Conservation (phyloP, 176 grass and related monocot genomes). For the Bonia amplexicaulis region DNA sequence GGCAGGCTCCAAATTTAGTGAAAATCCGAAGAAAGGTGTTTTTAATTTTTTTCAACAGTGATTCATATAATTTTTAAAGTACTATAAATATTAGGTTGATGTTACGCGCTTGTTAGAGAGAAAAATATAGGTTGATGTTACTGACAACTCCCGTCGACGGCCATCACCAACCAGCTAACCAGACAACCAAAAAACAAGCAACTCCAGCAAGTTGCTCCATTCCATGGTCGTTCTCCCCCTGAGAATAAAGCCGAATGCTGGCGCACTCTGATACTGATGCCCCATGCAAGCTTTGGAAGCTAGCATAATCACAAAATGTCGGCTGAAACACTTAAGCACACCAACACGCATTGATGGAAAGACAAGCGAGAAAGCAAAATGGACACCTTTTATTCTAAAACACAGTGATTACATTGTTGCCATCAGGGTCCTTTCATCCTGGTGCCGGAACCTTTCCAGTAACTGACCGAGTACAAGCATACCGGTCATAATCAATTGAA, state of each 20-base stretch:
- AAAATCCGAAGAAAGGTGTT: not conserved
- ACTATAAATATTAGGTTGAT: too few relatives aligned
- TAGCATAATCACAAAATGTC: not conserved
- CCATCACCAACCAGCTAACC: not conserved
- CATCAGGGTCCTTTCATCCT: not conserved
- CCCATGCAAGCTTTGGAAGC: not conserved
- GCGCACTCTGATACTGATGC: not conserved
- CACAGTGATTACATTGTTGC: not conserved
- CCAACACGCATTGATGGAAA: not conserved
- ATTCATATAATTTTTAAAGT: too few relatives aligned
- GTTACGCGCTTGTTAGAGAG: too few relatives aligned
- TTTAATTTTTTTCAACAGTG: too few relatives aligned
- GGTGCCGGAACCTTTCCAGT: not conserved
- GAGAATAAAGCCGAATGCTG: not conserved
- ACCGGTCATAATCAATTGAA: slow-evolving; percentile 30
- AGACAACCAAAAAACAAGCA: not conserved
- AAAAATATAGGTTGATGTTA: too few relatives aligned
- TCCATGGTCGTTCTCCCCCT: not conserved
- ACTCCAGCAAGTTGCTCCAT: not conserved
- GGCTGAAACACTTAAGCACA: not conserved
- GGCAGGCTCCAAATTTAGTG: not conserved
- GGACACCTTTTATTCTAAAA: not conserved
- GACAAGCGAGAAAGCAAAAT: not conserved
- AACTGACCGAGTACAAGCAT: not conserved
- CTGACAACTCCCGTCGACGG: not conserved